phyloP scores from a whole-genome alignment of 2,329 filamentous ascomycete species.

The Microdochium bolleyi region DNA sequence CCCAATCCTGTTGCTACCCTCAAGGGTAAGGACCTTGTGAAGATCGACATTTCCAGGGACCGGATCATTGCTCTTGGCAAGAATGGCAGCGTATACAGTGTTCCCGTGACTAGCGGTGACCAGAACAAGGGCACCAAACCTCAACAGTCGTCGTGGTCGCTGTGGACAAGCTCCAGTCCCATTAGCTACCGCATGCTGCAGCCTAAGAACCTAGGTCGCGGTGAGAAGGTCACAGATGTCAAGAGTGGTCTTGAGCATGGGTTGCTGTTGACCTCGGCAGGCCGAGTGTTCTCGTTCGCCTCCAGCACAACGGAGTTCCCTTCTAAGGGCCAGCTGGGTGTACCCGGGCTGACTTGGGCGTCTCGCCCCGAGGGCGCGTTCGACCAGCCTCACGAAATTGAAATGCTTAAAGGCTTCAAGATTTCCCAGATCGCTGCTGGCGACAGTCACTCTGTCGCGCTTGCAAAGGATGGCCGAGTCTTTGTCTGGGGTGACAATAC shows the following conservation, averaged over 20 bases:
- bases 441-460: slow-evolving; percentile 75
- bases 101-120: slow-evolving; percentile 69
- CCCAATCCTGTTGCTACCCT: slow-evolving; percentile 63
- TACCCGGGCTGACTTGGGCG: slow-evolving; percentile 74
- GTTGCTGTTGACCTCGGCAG: slow-evolving; percentile 73
- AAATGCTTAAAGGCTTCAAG: slow-evolving; percentile 60
- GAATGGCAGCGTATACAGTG: slow-evolving; percentile 72
- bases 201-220: slow-evolving; percentile 54
- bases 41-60: slow-evolving; percentile 71
- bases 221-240: slow-evolving; percentile 68
- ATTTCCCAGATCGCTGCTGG: slow-evolving; percentile 73
- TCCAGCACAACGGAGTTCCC: slow-evolving; percentile 74
- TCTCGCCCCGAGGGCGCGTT: slow-evolving; percentile 70
- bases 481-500: slow-evolving; percentile 91
- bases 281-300: slow-evolving; percentile 83
- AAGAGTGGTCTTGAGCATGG: slow-evolving; percentile 78
- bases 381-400: slow-evolving; percentile 76
- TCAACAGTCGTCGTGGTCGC: slow-evolving; percentile 62
- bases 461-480: slow-evolving; percentile 67
- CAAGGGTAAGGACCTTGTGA: slow-evolving; percentile 70
- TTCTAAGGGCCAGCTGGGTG: slow-evolving; percentile 74
- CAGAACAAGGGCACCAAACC: slow-evolving; percentile 58
- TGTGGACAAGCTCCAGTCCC: slow-evolving; percentile 48
- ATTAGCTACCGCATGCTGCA: slow-evolving; percentile 69
- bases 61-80: slow-evolving; percentile 73